phyloP scores from a whole-genome alignment of 2,329 filamentous ascomycete genomes.

The Rhinocladiella similis region DNA sequence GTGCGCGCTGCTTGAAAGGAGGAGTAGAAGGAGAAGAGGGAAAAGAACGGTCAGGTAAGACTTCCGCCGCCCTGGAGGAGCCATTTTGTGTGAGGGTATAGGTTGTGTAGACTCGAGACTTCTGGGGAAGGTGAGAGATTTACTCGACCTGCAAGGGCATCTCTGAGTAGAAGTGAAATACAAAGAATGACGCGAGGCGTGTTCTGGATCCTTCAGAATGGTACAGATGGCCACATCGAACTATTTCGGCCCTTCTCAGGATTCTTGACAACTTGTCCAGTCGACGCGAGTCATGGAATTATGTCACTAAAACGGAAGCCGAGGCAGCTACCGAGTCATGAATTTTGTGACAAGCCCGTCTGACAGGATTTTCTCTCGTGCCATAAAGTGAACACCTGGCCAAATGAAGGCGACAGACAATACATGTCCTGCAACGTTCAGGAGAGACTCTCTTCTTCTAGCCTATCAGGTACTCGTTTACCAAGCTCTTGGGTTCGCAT shows the following conservation, averaged over 20 bases:
- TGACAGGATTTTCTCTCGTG: no score
- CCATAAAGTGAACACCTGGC: no score
- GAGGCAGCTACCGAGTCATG: no score
- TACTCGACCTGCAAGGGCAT: slow-evolving; percentile 7
- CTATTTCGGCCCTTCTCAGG: background rate
- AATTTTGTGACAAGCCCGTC: no score
- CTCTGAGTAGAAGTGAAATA: background rate
- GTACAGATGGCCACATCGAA: background rate
- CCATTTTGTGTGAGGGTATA: slow-evolving; percentile 36
- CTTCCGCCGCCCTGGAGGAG: slow-evolving; percentile 47
- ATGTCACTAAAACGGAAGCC: no score
- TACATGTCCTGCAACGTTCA: no score
- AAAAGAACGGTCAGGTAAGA: slow-evolving; percentile 44
- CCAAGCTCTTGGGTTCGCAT: background rate
- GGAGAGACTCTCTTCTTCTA: no score
- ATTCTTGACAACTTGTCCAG: slow-evolving; percentile 12
- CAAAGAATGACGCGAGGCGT: background rate
- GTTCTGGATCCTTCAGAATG: background rate
- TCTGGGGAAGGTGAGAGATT: background rate
- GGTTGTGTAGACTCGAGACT: background rate
- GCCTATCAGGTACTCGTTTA: background rate
- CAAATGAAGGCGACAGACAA: no score
- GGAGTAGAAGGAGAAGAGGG: slow-evolving; percentile 52
- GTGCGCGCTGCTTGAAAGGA: slow-evolving; percentile 57
- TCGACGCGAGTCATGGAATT: slow-evolving; percentile 6